Percentiles rank a stretch among this genome's conserved stretches.
Conservation (phyloP, 2,329 filamentous ascomycete genomes). For the Pseudocercospora vitis region DNA sequence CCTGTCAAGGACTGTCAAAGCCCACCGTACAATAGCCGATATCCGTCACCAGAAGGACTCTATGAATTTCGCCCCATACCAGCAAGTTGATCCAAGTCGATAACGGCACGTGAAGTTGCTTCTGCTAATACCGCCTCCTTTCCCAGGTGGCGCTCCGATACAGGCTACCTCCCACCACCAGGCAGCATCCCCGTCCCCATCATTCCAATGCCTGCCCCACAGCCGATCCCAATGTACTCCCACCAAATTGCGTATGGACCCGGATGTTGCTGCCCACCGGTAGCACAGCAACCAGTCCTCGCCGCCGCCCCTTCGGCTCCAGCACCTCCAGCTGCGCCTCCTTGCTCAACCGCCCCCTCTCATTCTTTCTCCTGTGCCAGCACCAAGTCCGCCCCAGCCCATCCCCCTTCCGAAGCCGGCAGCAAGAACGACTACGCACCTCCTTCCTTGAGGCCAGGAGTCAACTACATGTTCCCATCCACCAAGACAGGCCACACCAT, state of each 20-base stretch:
- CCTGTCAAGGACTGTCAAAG: neutral
- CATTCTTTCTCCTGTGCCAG: neutral
- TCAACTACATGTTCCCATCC: conserved; percentile 35
- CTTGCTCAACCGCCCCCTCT: neutral
- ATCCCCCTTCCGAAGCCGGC: conserved; percentile 19
- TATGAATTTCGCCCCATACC: conserved; percentile 31
- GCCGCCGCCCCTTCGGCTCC: conserved; percentile 5
- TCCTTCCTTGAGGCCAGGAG: conserved; percentile 26
- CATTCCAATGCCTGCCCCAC: conserved; percentile 20
- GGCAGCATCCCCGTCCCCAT: conserved; percentile 15
- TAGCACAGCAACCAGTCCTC: conserved; percentile 11
- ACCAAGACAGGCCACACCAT: conserved; percentile 29
- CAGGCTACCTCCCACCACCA: conserved; percentile 28
- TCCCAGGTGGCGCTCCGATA: conserved; percentile 30
- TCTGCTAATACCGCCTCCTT: no score
- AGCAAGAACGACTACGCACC: conserved; percentile 12
- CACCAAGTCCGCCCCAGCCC: conserved; percentile 4
- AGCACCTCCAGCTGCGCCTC: neutral
- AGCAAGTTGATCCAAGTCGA: no score
- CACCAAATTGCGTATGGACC: conserved; percentile 12
- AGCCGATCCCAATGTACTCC: conserved; percentile 27
- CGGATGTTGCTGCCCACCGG: neutral
- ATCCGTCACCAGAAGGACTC: conserved; percentile 8
- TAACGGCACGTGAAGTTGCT: no score
- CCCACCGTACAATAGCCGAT: neutral